Evolutionary conservation across 768 basidiomycete genomes (phyloP).

Genomic region (Trichaptum fuscoviolaceum): DNA sequence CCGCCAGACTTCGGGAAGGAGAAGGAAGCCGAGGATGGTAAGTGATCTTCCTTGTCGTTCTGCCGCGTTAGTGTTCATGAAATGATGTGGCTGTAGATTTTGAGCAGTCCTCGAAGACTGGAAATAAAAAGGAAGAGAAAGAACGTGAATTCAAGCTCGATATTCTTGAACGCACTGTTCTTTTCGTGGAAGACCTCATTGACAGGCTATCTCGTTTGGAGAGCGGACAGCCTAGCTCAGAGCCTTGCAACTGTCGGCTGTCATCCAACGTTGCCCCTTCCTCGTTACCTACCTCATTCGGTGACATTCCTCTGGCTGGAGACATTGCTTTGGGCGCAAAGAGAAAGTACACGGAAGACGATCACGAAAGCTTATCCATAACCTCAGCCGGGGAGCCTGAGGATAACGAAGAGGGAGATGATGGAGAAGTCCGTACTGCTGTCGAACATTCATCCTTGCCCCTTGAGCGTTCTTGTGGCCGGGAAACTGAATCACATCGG

Average conservation of each 20-base stretch:
- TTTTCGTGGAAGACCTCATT: constrained; percentile 69
- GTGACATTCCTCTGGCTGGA: not conserved
- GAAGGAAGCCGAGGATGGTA: constrained; percentile 29
- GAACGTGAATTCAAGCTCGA: constrained; percentile 93
- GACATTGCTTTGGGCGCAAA: not conserved
- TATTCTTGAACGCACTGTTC: constrained; percentile 78
- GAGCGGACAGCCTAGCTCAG: constrained; percentile 1
- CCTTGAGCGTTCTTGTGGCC: not conserved
- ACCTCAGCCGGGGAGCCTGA: constrained; percentile 10
- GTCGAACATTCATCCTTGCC: not conserved
- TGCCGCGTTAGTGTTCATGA: not conserved
- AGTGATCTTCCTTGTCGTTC: not conserved
- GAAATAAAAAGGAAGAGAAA: constrained; percentile 48
- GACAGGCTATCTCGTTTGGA: constrained; percentile 46
- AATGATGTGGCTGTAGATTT: not conserved
- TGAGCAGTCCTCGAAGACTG: constrained; percentile 18
- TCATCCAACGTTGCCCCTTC: not conserved
- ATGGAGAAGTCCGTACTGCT: not conserved
- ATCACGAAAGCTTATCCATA: constrained; percentile 7
- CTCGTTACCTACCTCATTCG: too few relatives aligned
- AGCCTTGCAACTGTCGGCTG: not conserved
- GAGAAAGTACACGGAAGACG: constrained; percentile 15
- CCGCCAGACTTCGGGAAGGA: constrained; percentile 47
- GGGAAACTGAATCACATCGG: not conserved
- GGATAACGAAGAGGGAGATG: not conserved